phyloP scores from a whole-genome alignment of 2,329 filamentous ascomycete genomes.

The Colletotrichum tabaci region DNA sequence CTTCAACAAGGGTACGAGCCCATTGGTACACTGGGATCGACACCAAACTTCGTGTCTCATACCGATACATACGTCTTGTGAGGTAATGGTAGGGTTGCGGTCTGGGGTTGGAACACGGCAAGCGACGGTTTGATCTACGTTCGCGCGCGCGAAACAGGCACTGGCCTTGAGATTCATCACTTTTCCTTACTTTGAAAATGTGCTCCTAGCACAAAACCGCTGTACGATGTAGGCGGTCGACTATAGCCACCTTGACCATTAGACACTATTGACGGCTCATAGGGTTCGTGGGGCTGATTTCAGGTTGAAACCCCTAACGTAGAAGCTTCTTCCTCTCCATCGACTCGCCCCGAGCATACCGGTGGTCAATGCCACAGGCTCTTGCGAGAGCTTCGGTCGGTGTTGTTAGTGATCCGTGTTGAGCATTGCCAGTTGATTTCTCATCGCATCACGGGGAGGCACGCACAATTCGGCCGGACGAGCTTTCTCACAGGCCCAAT shows the following conservation, averaged over 20 bases:
- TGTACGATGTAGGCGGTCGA: not conserved
- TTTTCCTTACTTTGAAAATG: not conserved
- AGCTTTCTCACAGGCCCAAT: not conserved
- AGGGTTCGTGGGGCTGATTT: slow-evolving; percentile 1
- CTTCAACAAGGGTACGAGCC: not conserved
- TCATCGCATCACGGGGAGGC: not conserved
- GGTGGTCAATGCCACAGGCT: not conserved
- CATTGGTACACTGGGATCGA: not conserved
- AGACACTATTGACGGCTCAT: not conserved
- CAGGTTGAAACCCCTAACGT: slow-evolving; percentile 3
- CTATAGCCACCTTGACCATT: not conserved
- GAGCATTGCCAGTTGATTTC: not conserved
- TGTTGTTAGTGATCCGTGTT: not conserved
- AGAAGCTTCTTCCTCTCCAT: not conserved
- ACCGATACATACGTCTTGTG: slow-evolving; percentile 8
- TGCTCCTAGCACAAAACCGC: slow-evolving; percentile 7
- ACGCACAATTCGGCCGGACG: not conserved
- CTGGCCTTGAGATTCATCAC: not conserved
- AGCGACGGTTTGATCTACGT: slow-evolving; percentile 31
- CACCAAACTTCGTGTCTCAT: not conserved
- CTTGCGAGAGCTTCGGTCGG: not conserved
- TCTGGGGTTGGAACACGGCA: slow-evolving; percentile 12
- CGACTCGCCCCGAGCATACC: not conserved
- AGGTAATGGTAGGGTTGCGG: not conserved
- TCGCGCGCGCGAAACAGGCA: slow-evolving; percentile 1